Evolutionary conservation across 2,329 filamentous ascomycete genomes (phyloP), one percentile per base, ranked within the genome.

Genomic region (Penicillium sp.): DNA sequence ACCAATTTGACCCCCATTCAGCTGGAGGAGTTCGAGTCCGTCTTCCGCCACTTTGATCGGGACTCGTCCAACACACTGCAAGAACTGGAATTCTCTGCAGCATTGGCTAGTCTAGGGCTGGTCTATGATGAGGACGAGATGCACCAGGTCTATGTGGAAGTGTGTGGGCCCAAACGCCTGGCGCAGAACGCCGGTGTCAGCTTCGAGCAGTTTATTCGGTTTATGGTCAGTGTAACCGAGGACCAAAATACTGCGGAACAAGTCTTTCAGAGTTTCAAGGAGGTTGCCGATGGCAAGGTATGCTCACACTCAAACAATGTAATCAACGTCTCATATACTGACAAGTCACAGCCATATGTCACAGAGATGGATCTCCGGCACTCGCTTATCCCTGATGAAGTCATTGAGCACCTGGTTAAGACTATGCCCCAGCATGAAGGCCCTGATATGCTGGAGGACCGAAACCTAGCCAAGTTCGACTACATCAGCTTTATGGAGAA

Each of bases 201-300:
- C 4, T 98, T 98, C 66, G 93, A 98, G 75, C 92, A 97, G 72
- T 98, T 98, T 67, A 98, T 98, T 68, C 85, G 89, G 33, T 98
- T 98, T 78, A 98, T 98, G 93, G 93, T 98, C 42, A 89, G 95
- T 61, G 93, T 96, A 43, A 98, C 93, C 10, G 93, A 98, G 72
- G 93, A 98, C 67, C 93, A 98, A 74, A 96, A 98, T 70, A 96
- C 91, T 3, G 93, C 93, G 10, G 93, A 97, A 72, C 93, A 98
- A 71, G 93, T 98, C 4, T 97, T 93, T 76, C 92, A 98, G 74
- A 95, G 88, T 56, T 98, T 98, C 81, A 84, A 86, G 50, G 93
- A 98, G 72, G 93, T 98, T 40, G 93, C 93, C 15, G 93, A 98
- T 74, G 93, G 93, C 58, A 98, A 98, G 75, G 79, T 81, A 68